These are phyloP conservation scores for Pseudohyphozyma bogoriensis DNA, from an alignment of 768 basidiomycete species.

Conservation along the genomic window DNA sequence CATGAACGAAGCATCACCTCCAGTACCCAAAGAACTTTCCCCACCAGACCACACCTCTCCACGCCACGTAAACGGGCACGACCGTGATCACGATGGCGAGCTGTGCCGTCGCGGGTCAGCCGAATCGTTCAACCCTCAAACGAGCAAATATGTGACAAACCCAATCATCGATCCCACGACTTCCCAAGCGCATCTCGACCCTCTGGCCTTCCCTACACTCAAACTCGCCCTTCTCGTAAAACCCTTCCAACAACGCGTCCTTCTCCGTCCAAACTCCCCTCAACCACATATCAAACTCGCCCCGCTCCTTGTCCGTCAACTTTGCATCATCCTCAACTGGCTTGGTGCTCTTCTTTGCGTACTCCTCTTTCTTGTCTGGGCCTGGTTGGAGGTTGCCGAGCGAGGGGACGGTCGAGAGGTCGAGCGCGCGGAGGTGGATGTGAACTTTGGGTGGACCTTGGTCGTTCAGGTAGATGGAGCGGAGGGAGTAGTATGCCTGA, in stretches of 20 bases:
- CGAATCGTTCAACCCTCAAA: too few species aligned
- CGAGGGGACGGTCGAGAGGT: conserved; percentile 32
- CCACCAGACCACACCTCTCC: too few species aligned
- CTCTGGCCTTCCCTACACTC: not conserved
- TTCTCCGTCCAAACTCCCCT: conserved; percentile 72
- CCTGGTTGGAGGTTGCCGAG: too few species aligned
- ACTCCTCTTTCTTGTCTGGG: too few species aligned
- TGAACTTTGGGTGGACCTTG: conserved; percentile 75
- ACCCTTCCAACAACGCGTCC: conserved; percentile 63
- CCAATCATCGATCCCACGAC: not conserved
- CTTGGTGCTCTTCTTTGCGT: not conserved
- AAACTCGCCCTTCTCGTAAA: conserved; percentile 50
- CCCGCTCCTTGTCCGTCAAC: conserved; percentile 50
- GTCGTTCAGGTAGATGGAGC: conserved; percentile 72
- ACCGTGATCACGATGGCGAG: too few species aligned
- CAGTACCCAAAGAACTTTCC: too few species aligned
- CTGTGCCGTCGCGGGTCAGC: too few species aligned
- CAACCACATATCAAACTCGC: conserved; percentile 72
- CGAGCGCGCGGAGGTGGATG: conserved; percentile 61
- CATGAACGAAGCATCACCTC: too few species aligned
- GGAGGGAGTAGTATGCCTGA: conserved; percentile 52
- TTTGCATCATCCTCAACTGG: conserved; percentile 37
- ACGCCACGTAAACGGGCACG: too few species aligned
- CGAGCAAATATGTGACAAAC: too few species aligned
- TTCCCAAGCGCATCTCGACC: conserved; percentile 6